These are phyloP conservation scores for Ganoderma lucidum DNA, from an alignment of 1,284 basidiomycete species.

Conservation along the genomic window DNA sequence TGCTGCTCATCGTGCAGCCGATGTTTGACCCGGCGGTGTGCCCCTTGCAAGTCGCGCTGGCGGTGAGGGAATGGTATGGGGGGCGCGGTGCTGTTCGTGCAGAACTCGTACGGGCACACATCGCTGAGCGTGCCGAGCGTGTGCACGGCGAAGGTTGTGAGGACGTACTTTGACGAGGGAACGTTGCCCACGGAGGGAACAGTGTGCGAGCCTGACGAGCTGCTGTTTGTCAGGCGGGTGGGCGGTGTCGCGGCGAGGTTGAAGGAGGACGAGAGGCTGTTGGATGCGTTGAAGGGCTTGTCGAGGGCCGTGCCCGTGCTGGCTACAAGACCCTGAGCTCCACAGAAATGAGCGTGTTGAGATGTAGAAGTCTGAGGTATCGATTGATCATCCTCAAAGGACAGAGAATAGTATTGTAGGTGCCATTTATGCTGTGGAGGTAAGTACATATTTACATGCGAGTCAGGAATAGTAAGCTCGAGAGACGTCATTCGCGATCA, in stretches of 20 bases:
- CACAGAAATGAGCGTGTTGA: no score
- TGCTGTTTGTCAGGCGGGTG: conserved; percentile 28
- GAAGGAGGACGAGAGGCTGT: conserved; percentile 27
- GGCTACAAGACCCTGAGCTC: no score
- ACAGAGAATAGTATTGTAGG: no score
- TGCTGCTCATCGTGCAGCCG: conserved; percentile 31
- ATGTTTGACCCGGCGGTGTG: conserved; percentile 33
- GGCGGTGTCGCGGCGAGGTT: conserved; percentile 13
- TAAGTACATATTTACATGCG: no score
- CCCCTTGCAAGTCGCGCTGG: conserved; percentile 28
- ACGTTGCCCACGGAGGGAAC: conserved; percentile 50
- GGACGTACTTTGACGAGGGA: conserved; percentile 51
- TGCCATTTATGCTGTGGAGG: no score
- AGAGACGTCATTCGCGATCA: no score
- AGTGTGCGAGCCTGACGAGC: conserved; percentile 43
- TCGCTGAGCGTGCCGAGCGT: conserved; percentile 51
- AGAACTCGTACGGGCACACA: conserved; percentile 46
- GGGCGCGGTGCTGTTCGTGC: conserved; percentile 32
- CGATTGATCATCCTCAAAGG: no score
- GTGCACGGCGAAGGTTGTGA: conserved; percentile 51
- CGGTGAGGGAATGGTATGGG: conserved; percentile 29
- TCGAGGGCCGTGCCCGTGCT: no score
- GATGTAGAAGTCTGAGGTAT: no score
- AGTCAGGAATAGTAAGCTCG: no score
- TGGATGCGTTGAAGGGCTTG: conserved; percentile 30